Base-by-base conservation (phyloP, 108 stramenopile species). In the Fragilariopsis cylindrus region DNA sequence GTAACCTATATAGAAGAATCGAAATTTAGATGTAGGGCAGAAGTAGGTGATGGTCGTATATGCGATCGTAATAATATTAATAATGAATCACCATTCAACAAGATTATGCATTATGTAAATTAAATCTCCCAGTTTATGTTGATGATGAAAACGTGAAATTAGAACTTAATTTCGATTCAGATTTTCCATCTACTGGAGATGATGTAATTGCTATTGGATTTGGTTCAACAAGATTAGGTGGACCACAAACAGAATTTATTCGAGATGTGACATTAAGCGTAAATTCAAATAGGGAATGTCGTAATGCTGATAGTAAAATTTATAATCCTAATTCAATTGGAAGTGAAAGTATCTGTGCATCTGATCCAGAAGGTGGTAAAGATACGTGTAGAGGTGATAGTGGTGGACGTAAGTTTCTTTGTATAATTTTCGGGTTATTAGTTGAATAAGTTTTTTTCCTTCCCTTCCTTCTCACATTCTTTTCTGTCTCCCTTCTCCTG, bases 131-230 rank as follows among this genome's bases (percentile, higher is more conserved):
- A 5, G 21, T 60, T 21, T 60, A 60, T 21, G 58, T 60, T 21
- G 58, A 60, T 60, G 58, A 60, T 40, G 9, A 40, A 4, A 60
- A 60, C 1, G 58, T 60, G 21, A 40, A 21, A 4, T 30, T 60
- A 40, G 9, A 8, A 60, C 21, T 60, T 9, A n/a, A 60, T 40
- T 7, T 5, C 5, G 54, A 55, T 18, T 21, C n/a, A 11, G 41
- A 60, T 30, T 60, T 7, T 21, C 58, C 58, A 8, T 21, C 58
- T 4, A 21, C 21, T 4, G 58, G 58, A 9, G 11, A 21, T 11
- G 58, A 60, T 21, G 58, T 60, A 3, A 7, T 21, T 9, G 58
- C 58, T n/a, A 2, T 60, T 21, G 58, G 58, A n/a, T 60, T 60
- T 30, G 58, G 58, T 11, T 4, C 18, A 40, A 9, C 41, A 11